Base-by-base conservation (phyloP, 306 rosid species). In the Trifolium repens region DNA sequence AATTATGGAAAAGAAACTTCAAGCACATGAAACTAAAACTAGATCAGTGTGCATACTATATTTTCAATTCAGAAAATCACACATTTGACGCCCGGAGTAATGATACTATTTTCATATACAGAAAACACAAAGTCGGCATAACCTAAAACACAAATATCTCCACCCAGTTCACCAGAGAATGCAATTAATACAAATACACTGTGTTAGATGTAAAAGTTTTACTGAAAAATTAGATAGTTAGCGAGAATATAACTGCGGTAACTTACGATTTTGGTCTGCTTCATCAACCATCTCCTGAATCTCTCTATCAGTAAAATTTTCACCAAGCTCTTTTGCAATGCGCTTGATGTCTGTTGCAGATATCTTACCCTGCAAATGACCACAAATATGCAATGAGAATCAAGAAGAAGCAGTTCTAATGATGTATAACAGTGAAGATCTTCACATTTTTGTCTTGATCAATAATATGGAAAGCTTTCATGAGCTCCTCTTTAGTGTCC, bases 401-500 rank as follows among this genome's bases (percentile, higher is more conserved):
- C 62, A 72, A 69, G 58, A 64, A 67, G 24, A 22, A 72, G 30
- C 32, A 27, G 42, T 47, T 64, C n/a, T 59, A 22, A 35, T 49
- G n/a, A 57, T 24, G 32, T 47, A 58, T 19, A 63, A 32, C 43
- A 79, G 55, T 54, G 70, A 55, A 61, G n/a, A 74, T 64, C 59
- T 43, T 79, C 67, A 94, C 99, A 88, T 86, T 92, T 47, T 80
- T 77, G 86, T 92, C 93, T 43, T 79, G 87, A 82, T 94, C 99
- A 30, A 94, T 85, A 60, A 94, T 76, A 22, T 79, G 83, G 74
- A 94, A 94, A 70, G 99, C 99, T 87, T 94, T 94, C 96, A 81
- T 84, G 74, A 94, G 97, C 81, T 94, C 96, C 82, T 92, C 97
- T 50, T 89, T 94, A 1, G 92, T 81, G 86, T 94, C 99, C 79